Evolutionary conservation across 371 early-diverging fungal genomes (phyloP).

Genomic region (Zancudomyces culisetae): DNA sequence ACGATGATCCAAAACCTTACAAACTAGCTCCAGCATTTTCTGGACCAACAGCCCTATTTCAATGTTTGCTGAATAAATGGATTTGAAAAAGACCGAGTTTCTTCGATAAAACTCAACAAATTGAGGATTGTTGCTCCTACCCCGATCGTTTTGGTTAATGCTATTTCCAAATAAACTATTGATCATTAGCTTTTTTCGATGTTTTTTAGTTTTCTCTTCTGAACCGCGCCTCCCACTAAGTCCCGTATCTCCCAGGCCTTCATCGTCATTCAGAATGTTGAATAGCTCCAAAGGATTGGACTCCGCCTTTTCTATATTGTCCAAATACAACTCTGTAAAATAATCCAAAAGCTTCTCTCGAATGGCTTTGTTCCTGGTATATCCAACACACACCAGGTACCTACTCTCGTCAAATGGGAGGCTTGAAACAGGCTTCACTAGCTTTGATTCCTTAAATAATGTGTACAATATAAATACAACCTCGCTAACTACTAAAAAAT

Average conservation of each 20-base stretch:
- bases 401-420: background rate
- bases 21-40: background rate
- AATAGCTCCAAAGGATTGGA: background rate
- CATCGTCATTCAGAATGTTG: background rate
- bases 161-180: too few relatives aligned
- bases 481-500: background rate
- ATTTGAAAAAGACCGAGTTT: background rate
- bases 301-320: background rate
- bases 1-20: background rate
- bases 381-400: background rate
- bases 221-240: too few relatives aligned
- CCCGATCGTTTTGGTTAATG: background rate
- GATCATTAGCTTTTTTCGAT: too few relatives aligned
- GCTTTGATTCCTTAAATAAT: background rate
- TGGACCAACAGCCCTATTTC: background rate
- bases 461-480: background rate
- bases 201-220: too few relatives aligned
- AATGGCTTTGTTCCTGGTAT: background rate
- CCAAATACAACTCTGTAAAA: background rate
- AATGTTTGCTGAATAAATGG: background rate
- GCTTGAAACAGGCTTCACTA: background rate
- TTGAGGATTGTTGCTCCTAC: background rate
- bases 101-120: background rate
- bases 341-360: background rate
- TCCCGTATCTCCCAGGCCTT: background rate